Conservation (phyloP, 495 filamentous ascomycete species). For the Rostrohypoxylon terebratum region DNA sequence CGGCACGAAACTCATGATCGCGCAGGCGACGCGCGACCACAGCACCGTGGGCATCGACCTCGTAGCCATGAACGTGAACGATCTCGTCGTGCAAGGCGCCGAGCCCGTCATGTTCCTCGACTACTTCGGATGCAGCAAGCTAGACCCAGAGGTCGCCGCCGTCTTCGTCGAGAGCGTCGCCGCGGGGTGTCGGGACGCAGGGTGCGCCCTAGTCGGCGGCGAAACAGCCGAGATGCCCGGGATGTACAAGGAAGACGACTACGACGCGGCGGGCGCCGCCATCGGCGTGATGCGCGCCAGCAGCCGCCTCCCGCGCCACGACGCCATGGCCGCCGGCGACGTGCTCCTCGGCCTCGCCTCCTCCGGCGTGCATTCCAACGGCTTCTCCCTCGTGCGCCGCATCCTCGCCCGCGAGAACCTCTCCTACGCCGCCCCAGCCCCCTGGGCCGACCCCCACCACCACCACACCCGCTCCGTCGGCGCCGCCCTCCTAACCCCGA, state of each 20-base stretch:
- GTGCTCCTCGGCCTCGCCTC: slow-evolving; percentile 85
- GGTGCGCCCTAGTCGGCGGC: slow-evolving; percentile 91
- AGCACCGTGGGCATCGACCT: slow-evolving; percentile 94
- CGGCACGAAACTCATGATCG: slow-evolving; percentile 96
- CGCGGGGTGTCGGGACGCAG: slow-evolving; percentile 80
- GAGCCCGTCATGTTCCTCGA: slow-evolving; percentile 95
- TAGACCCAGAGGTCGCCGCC: slow-evolving; percentile 79
- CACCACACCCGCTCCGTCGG: slow-evolving; percentile 62
- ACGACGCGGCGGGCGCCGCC: slow-evolving; percentile 89
- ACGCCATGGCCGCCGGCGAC: slow-evolving; percentile 82
- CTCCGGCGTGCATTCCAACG: slow-evolving; percentile 91
- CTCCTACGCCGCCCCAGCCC: slow-evolving; percentile 73
- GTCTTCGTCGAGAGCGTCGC: slow-evolving; percentile 90
- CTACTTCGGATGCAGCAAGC: slow-evolving; percentile 90
- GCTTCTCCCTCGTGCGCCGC: slow-evolving; percentile 91
- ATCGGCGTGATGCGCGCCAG: slow-evolving; percentile 81
- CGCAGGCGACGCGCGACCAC: slow-evolving; percentile 87
- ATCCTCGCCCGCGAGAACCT: slow-evolving; percentile 81
- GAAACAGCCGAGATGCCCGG: slow-evolving; percentile 99
- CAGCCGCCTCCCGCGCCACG: slow-evolving; percentile 77
- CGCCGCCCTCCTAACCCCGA: slow-evolving; percentile 79
- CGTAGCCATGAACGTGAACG: slow-evolving; percentile 99
- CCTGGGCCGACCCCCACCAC: slow-evolving; percentile 72
- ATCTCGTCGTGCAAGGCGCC: slow-evolving; percentile 93
- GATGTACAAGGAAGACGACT: slow-evolving; percentile 83